Evolutionary conservation across 805 yeast species (phyloP).

Genomic region (Spencermartinsiella europaea): DNA sequence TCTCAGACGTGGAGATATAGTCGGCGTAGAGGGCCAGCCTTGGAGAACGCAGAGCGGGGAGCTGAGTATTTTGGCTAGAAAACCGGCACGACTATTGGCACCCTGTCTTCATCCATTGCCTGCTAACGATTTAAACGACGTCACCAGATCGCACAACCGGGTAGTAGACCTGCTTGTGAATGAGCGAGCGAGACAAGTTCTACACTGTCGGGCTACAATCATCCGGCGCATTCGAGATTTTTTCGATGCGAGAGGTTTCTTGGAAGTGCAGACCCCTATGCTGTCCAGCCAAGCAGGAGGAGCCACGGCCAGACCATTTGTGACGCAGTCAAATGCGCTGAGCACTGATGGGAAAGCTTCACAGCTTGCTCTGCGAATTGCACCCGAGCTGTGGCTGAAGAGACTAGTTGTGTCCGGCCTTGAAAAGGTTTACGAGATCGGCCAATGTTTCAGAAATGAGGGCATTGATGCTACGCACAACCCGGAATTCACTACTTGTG

Average conservation of each 20-base stretch:
- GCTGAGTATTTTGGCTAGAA: constrained; percentile 56
- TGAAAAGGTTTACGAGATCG: constrained; percentile 82
- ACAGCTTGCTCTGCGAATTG: constrained; percentile 67
- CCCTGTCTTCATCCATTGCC: constrained; percentile 74
- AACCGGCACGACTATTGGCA: constrained; percentile 49
- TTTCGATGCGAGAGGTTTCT: constrained; percentile 49
- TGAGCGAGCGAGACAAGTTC: constrained; percentile 41
- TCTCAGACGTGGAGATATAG: constrained; percentile 66
- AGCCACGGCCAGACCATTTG: constrained; percentile 88
- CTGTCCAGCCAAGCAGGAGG: constrained; percentile 69
- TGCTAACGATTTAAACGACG: constrained; percentile 43
- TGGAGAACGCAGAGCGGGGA: constrained; percentile 76
- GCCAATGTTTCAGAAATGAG: constrained; percentile 88
- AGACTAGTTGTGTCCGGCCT: constrained; percentile 77
- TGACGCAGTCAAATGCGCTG: constrained; percentile 40
- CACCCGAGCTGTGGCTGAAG: constrained; percentile 95
- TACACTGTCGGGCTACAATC: constrained; percentile 50
- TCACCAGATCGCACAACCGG: constrained; percentile 58
- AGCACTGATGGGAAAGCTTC: constrained; percentile 9
- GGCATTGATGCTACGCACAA: constrained; percentile 91
- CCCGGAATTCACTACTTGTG: constrained; percentile 90
- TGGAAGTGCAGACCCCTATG: constrained; percentile 89
- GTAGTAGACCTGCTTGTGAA: constrained; percentile 71
- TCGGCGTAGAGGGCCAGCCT: constrained; percentile 63
- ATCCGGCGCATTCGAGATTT: constrained; percentile 52